Evolutionary conservation across 768 basidiomycete genomes (phyloP), one percentile per base, ranked within the genome.

Genomic region (Auriscalpium vulgare): DNA sequence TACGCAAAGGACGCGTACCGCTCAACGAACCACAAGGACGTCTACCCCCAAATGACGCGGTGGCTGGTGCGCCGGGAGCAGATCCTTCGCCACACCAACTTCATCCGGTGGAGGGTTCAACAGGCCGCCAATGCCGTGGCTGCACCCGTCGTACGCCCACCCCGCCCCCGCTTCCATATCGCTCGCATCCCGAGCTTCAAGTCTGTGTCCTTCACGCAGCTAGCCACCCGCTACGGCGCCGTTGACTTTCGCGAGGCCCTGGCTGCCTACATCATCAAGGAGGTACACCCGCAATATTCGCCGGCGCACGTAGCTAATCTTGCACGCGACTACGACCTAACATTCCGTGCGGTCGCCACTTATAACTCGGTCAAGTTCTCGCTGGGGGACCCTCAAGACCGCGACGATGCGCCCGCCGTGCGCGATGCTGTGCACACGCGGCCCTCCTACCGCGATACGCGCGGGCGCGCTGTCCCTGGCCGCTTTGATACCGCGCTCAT

Each of bases 401-500:
- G n/a, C 17, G 53, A 16, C 2, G 16, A 4, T 5, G 55, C 9
- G 8, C 37, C 23, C 11, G 35, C 21, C 11, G 34, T 16, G 21
- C 13, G 16, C 21, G 55, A 56, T n/a, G 47, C 21, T 29, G 34
- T 56, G 13, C 16, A 40, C 43, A 37, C 45, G 13, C 49, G 34
- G 16, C 48, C 35, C 5, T 5, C 34, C n/a, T 13, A 40, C 13
- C 11, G 17, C 21, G 36, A 55, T 17, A 47, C 6, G 16, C 54
- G 21, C 11, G 37, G 37, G 8, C 55, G 37, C 10, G n/a, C 36
- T 9, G 19, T 50, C 8, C 49, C 55, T 29, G 55, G 19, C 21
- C 48, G 55, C 16, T 56, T 56, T 51, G 55, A 56, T 19, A 56
- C 55, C 37, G 53, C 40, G 10, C 46, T 55, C 11, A 37, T 55